Base-by-base conservation (phyloP, 768 basidiomycete genomes). In the Pleurotus djamor region DNA sequence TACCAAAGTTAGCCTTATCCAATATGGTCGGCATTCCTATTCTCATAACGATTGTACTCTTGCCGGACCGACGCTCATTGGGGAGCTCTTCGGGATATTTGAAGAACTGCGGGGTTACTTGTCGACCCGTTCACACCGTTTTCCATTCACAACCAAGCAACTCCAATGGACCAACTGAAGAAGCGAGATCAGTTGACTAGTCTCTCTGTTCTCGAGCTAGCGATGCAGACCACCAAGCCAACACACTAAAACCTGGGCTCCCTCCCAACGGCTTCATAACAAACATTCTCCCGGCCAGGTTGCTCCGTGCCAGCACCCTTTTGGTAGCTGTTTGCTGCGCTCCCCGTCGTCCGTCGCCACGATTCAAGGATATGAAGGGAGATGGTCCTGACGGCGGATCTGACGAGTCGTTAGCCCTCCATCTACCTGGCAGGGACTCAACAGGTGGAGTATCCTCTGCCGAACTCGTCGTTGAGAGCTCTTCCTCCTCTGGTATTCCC, bases 331-430 rank as follows among this genome's bases (percentile, higher is more conserved):
- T 44, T 56, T 32, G 54, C 33, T 28, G 13, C 41, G 7, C 38
- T 34, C 36, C 9, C 54, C 41, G 21, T 9, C 41, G 21, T 21
- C 16, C 52, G 41, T 56, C 54, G 54, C 54, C 54, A 56, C 38
- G 38, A 45, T 9, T 56, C 54, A 21, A 44, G 37, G 38, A 56
- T 56, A 56, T 56, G 54, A 56, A 56, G 16, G 41, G 54, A 28
- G 54, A 44, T 38, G 54, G 37, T 12, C 21, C 14, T 17, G 54
- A 56, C n/a, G 54, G 44, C 13, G 41, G 14, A 43, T 43, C 16
- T 41, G 41, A 21, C 54, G 32, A 56, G 37, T 10, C 54, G 13
- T 21, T 43, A 17, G 8, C 54, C 54, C 28, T 41, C 38, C 36
- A 4, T 38, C 54, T 16, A 2, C 13, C 36, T 12, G 52, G 17